phyloP scores from a whole-genome alignment of 129 eudicot species.

The Saposhnikovia divaricata region DNA sequence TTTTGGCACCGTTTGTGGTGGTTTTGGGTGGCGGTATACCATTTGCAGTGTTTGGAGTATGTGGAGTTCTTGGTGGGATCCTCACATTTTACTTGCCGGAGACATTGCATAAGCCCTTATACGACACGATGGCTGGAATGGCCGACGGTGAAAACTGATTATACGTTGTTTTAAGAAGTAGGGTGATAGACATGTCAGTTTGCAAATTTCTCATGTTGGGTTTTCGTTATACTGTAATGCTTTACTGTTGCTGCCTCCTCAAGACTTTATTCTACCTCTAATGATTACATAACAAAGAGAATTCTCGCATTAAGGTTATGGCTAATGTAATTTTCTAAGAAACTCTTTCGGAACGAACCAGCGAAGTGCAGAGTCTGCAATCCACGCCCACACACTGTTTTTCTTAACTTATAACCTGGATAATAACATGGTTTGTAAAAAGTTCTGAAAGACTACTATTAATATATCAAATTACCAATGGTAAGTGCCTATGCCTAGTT shows the following conservation, averaged over 20 bases:
- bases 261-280: background rate
- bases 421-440: too few species aligned
- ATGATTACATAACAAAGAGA: too few species aligned
- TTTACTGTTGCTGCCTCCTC: background rate
- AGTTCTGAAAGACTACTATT: too few species aligned
- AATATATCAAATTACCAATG: too few species aligned
- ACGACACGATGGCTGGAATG: slow-evolving; percentile 77
- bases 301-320: too few species aligned
- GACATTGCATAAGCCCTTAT: slow-evolving; percentile 65
- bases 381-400: background rate
- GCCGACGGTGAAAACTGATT: slow-evolving; percentile 45
- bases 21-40: slow-evolving; percentile 46
- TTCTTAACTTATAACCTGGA: background rate
- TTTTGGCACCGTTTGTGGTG: slow-evolving; percentile 70
- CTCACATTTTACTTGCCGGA: slow-evolving; percentile 59
- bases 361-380: too few species aligned
- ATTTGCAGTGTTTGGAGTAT: slow-evolving; percentile 58
- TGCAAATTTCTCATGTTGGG: background rate
- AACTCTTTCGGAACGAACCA: too few species aligned
- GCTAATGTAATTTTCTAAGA: too few species aligned
- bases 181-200: background rate
- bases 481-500: too few species aligned
- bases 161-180: background rate
- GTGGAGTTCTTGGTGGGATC: slow-evolving; percentile 70
- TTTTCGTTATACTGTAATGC: background rate